Conservation (phyloP, 2,329 filamentous ascomycete genomes). For the Xylariaceae sp. region DNA sequence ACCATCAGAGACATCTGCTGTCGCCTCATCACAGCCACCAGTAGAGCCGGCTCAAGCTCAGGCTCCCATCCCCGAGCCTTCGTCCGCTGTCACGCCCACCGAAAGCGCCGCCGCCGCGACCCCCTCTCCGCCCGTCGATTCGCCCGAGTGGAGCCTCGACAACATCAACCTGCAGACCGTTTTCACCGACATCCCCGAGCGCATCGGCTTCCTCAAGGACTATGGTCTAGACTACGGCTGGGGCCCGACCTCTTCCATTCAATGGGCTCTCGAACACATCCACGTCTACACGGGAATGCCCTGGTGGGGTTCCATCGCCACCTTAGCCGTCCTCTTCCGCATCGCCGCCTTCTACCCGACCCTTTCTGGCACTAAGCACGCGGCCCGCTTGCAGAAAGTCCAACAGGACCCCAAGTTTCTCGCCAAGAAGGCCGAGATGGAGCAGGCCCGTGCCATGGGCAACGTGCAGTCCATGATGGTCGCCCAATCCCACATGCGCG, state of each 20-base stretch:
- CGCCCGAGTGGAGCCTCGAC: constrained; percentile 20
- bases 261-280: constrained; percentile 76
- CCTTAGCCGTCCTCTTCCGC: constrained; percentile 63
- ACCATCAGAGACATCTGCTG: constrained; percentile 15
- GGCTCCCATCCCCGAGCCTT: constrained; percentile 4
- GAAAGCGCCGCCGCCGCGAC: constrained; percentile 8
- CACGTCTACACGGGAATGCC: constrained; percentile 73
- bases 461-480: neutral
- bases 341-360: constrained; percentile 62
- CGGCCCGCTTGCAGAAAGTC: constrained; percentile 59
- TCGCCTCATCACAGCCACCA: neutral
- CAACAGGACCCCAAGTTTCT: constrained; percentile 52
- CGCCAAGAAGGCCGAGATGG: constrained; percentile 47
- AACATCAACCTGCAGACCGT: constrained; percentile 8
- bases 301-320: constrained; percentile 76
- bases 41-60: constrained; percentile 16
- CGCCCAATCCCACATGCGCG: constrained; percentile 8
- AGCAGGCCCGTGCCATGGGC: constrained; percentile 30
- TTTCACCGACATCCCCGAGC: constrained; percentile 61
- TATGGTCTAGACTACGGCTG: constrained; percentile 85
- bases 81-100: constrained; percentile 7
- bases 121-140: constrained; percentile 2
- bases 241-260: constrained; percentile 69
- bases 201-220: constrained; percentile 75
- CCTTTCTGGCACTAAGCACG: constrained; percentile 56